Conservation (phyloP, 2,329 filamentous ascomycete genomes). For the Penicillium nordicum region DNA sequence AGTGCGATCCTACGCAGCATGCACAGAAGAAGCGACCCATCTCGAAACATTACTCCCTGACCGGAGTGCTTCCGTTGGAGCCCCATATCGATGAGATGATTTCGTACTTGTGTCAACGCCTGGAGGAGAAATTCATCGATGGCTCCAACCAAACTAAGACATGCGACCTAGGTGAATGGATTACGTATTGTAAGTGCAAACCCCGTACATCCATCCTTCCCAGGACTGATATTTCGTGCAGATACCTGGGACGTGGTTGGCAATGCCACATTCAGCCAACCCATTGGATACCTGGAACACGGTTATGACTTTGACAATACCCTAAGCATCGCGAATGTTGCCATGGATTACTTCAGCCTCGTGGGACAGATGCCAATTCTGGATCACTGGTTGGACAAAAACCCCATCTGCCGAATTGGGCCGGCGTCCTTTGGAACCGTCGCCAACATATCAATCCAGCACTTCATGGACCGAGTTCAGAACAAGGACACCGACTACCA, state of each 20-base stretch:
- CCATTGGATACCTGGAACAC: constrained; percentile 27
- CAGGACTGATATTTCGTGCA: not conserved
- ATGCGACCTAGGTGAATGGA: constrained; percentile 44
- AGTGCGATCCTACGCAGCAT: constrained; percentile 33
- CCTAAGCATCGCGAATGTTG: constrained; percentile 16
- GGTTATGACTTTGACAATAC: constrained; percentile 23
- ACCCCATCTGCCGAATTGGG: constrained; percentile 23
- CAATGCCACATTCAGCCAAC: constrained; percentile 26
- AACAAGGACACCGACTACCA: constrained; percentile 13
- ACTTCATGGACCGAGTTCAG: constrained; percentile 14
- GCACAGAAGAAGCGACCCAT: constrained; percentile 39
- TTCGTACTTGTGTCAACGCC: constrained; percentile 27
- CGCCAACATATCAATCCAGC: constrained; percentile 20
- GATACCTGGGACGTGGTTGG: constrained; percentile 29
- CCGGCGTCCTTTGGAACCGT: constrained; percentile 19
- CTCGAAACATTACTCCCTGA: constrained; percentile 36
- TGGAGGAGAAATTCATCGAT: constrained; percentile 35
- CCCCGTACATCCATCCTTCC: not conserved
- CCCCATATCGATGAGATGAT: constrained; percentile 32
- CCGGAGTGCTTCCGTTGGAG: constrained; percentile 24
- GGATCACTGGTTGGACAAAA: constrained; percentile 28
- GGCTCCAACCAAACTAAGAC: constrained; percentile 20
- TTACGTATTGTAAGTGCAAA: constrained; percentile 36
- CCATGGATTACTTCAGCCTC: constrained; percentile 25
- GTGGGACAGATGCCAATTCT: constrained; percentile 25